Base-by-base conservation (phyloP, 2,329 filamentous ascomycete genomes). In the Magnaporthiopsis incrustans region DNA sequence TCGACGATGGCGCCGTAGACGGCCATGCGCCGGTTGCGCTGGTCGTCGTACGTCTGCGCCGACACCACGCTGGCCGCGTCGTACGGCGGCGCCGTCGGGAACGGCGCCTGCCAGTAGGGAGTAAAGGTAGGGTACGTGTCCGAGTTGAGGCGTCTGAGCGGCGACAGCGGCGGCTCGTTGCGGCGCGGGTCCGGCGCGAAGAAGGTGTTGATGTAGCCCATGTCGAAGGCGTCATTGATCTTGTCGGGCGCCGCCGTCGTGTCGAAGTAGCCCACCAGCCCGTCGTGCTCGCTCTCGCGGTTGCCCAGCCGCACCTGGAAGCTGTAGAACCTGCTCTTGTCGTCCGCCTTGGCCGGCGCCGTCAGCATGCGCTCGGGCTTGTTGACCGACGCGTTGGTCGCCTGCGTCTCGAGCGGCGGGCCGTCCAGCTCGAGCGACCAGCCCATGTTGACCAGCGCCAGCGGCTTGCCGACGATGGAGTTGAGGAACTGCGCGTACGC, bases 401-500 rank as follows among this genome's bases (percentile, higher is more conserved):
- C 22, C 57, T 59, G 57, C 1, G n/a, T 63, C 12, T 7, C 38
- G 7, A 68, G 25, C 0, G 69, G 63, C 1, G 65, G 53, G 1
- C 14, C 63, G 33, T 66, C 70, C 1, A 80, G 68, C 68, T 81
- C 78, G 0, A 80, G 64, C 0, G 71, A 74, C 69, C 69, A 77
- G 3, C 76, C 78, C 22, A 70, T 72, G 50, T 80, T 77, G 18
- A 75, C 74, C 0, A 81, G 71, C 0, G 78, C 78, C 0, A 81
- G 69, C 0, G 79, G 78, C 59, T 73, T 74, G 1, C 78, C 78
- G 1, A 79, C 69, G 11, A 79, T 66, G 0, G 75, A 69, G 65
- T 69, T 73, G 5, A 73, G 58, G 64, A 74, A 78, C 61, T 73
- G 67, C 0, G 74, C 70, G 63, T 80, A 81, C 0, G 72, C 68